Evolutionary conservation across 257 asterid genomes (phyloP).

Genomic region (Cruciata laevipes): DNA sequence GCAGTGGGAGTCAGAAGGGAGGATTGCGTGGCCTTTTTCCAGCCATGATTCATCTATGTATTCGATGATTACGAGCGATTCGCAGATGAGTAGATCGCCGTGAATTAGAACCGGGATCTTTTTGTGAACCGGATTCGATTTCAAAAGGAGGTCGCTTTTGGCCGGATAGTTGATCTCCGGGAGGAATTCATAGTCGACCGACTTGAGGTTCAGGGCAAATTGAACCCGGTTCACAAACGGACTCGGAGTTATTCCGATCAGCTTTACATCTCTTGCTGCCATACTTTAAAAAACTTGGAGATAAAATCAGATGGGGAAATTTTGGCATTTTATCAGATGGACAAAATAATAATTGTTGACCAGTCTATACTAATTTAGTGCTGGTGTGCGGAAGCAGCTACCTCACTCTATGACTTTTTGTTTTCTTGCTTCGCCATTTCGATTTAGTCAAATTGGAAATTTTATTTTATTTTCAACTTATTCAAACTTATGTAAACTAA

Average conservation of each 20-base stretch:
- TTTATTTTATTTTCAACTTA: too few species aligned
- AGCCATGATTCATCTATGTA: slow-evolving; percentile 39
- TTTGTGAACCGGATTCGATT: slow-evolving; percentile 44
- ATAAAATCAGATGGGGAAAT: too few species aligned
- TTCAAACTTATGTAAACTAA: too few species aligned
- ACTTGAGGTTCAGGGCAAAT: slow-evolving; percentile 45
- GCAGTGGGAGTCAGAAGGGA: not conserved
- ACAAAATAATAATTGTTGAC: too few species aligned
- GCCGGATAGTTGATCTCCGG: slow-evolving; percentile 15
- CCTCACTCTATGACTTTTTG: not conserved
- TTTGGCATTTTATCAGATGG: too few species aligned
- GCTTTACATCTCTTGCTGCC: slow-evolving; percentile 30
- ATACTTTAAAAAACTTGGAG: slow-evolving; percentile 7
- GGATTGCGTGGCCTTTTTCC: not conserved
- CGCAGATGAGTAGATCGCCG: slow-evolving; percentile 29
- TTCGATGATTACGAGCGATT: slow-evolving; percentile 41
- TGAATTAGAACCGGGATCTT: slow-evolving; percentile 50
- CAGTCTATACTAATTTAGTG: not conserved
- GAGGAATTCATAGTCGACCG: slow-evolving; percentile 34
- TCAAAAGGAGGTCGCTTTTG: slow-evolving; percentile 36
- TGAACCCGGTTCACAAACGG: slow-evolving; percentile 35
- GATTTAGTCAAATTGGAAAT: not conserved
- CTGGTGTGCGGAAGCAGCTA: not conserved
- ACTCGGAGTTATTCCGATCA: slow-evolving; percentile 32
- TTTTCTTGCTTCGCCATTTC: not conserved